Evolutionary conservation across 1,139 yeast species (phyloP).

Genomic region (Starmera stellimalicola): DNA sequence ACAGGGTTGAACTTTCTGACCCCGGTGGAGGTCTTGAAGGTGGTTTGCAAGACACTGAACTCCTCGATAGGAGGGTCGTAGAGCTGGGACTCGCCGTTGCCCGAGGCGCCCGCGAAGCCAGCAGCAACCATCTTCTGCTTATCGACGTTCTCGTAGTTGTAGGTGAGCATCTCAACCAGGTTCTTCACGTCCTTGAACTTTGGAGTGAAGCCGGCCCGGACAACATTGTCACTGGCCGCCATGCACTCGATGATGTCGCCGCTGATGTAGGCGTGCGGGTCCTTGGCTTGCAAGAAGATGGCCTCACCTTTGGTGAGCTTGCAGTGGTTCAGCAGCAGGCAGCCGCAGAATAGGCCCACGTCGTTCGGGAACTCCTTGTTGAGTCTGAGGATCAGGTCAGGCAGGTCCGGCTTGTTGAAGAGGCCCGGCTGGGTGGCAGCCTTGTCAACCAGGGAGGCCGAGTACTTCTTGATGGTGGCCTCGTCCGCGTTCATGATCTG

Average conservation of each 20-base stretch:
- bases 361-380: slow-evolving; percentile 88
- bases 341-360: slow-evolving; percentile 93
- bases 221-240: slow-evolving; percentile 99
- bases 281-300: slow-evolving; percentile 92
- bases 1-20: slow-evolving; percentile 40
- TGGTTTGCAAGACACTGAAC: slow-evolving; percentile 82
- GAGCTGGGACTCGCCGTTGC: slow-evolving; percentile 57
- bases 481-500: slow-evolving; percentile 76
- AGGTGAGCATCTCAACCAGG: slow-evolving; percentile 85
- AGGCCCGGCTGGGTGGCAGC: slow-evolving; percentile 43
- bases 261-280: slow-evolving; percentile 93
- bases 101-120: slow-evolving; percentile 52
- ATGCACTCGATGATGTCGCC: slow-evolving; percentile 98
- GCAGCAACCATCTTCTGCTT: slow-evolving; percentile 83
- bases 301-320: slow-evolving; percentile 85
- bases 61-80: slow-evolving; percentile 97
- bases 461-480: slow-evolving; percentile 39
- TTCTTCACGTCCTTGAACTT: slow-evolving; percentile 92
- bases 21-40: slow-evolving; percentile 36
- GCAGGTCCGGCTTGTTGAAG: slow-evolving; percentile 37
- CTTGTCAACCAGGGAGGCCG: slow-evolving; percentile 53
- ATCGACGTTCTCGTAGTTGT: slow-evolving; percentile 78
- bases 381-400: slow-evolving; percentile 65
- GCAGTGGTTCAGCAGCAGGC: slow-evolving; percentile 84
- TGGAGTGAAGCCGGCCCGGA: slow-evolving; percentile 97